Base-by-base conservation (phyloP, 495 filamentous ascomycete genomes). In the Elaphomyces granulatus region DNA sequence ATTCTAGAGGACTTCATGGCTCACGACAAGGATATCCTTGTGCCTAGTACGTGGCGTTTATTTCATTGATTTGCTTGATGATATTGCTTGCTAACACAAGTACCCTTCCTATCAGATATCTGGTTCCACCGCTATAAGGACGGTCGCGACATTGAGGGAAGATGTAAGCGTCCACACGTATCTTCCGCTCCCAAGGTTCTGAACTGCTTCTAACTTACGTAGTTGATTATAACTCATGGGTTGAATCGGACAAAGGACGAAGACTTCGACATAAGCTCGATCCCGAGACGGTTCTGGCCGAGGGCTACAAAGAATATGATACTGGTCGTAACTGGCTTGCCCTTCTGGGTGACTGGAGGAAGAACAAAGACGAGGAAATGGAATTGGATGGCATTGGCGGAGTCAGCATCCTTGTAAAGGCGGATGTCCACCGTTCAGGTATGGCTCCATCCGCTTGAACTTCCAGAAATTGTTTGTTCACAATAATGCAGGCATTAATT, bases 151-250 rank as follows among this genome's bases (percentile, higher is more conserved):
- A 86, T 95, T 52, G 92, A 98, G 60, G 92, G 90, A 44, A 75
- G 82, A 73, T 96, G 85, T 90, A 69, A 55, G 82, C 70, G 23
- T 32, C 2, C 15, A n/a, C 10, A 26, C 6, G 7, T 20, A 28
- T 6, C 23, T 12, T 28, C 23, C 23, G 23, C 12, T 28, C 12
- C 6, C 23, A 12, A 28, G 12, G 19, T 30, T 15, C 10, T 18
- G 15, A 15, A 39, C 14, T 2, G 9, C 42, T 19, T 36, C 51
- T 52, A 41, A 49, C 15, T 41, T 34, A 28, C 21, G 16, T 47
- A 94, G 86, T 95, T 51, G 90, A 98, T 57, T 98, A 96, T 64
- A 98, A 98, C 63, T 98, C 90, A 0, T 98, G 90, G 90, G 77
- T 93, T 49, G 90, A 98, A 66, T 92, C 90, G 14, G 76, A 81